Base-by-base conservation (phyloP, 2,329 filamentous ascomycete species). In the Diplocarpon rosae region DNA sequence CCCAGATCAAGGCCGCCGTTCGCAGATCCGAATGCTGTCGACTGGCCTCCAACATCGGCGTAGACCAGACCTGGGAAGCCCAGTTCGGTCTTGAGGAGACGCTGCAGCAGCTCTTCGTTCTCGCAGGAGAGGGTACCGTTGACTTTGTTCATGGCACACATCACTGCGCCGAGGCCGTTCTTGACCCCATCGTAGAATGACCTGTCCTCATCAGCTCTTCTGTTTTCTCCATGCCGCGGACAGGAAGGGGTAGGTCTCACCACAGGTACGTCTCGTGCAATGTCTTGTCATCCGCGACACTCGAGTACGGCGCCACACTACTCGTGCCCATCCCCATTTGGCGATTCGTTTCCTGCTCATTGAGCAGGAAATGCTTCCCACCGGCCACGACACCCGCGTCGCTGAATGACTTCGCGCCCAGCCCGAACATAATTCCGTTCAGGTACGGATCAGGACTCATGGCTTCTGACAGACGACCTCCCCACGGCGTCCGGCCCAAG, bases 1-100 rank as follows among this genome's bases (percentile, higher is more conserved):
- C 30, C 39, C 7, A 52, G 52, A 50, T 32, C 30, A 4, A 57
- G 56, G 1, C 37, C 42, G 29, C 31, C 11, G 27, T 28, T 20
- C 28, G n/a, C 24, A n/a, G 28, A n/a, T 27, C 11, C 9, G 14
- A 17, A 32, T 11, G 20, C 24, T 31, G 27, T 30, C 16, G 35
- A 15, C 10, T 15, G 20, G 36, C 40, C 29, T 16, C 34, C 38
- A 77, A 81, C 69, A 90, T 83, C 20, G 4, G 20, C 20, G 20
- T 12, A 12, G n/a, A 90, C 75, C 43, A 86, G 89, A 0, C 86
- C 87, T 58, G 92, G 83, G 58, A 93, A 92, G 2, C 85, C 85
- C 1, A 93, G 69, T 60, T 93, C 85, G 43, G 87, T 84, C 57
- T 93, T 93, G 32, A 93, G 67, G 7, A 93, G 68, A 0, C 81